A percentile compares a stretch with the other conserved stretches of the same genome.
These are phyloP conservation scores for Beta macrorhiza DNA, from an alignment of 179 eudicot genomes.

Conservation along the genomic window DNA sequence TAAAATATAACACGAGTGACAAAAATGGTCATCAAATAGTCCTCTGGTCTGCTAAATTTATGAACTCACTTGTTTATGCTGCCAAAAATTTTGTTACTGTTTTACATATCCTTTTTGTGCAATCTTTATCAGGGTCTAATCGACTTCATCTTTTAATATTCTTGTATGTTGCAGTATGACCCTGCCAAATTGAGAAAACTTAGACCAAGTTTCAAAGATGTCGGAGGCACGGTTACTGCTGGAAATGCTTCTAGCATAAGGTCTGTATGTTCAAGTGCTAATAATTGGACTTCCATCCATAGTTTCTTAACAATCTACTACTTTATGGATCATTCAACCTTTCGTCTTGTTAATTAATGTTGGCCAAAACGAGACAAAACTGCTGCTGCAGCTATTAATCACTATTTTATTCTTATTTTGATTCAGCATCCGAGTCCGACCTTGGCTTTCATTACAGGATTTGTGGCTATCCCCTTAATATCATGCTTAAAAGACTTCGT, in stretches of 20 bases:
- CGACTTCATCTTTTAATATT: not conserved
- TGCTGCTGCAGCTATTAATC: not conserved
- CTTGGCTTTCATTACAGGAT: not conserved
- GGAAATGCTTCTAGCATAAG: constrained; percentile 60
- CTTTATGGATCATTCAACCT: not conserved
- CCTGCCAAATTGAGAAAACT: constrained; percentile 51
- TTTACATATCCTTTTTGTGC: not conserved
- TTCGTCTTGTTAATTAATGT: not conserved
- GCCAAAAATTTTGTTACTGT: not conserved
- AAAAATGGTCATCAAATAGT: not conserved
- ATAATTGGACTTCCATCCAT: not conserved
- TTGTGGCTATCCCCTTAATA: not conserved
- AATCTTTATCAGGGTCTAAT: not conserved
- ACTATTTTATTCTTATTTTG: not conserved
- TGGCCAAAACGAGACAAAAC: not conserved
- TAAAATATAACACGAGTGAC: not conserved
- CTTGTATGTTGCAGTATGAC: constrained; percentile 38
- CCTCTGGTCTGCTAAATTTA: not conserved
- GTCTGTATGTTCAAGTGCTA: constrained; percentile 16
- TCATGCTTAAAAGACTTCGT: not conserved
- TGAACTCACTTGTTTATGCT: not conserved
- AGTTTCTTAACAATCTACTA: not conserved
- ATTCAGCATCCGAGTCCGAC: not conserved
- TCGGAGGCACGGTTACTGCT: constrained; percentile 55
- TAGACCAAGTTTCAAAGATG: constrained; percentile 49